Evolutionary conservation across 768 basidiomycete genomes (phyloP), one percentile per base, ranked within the genome.

Genomic region (Rhodotorula graminis): DNA sequence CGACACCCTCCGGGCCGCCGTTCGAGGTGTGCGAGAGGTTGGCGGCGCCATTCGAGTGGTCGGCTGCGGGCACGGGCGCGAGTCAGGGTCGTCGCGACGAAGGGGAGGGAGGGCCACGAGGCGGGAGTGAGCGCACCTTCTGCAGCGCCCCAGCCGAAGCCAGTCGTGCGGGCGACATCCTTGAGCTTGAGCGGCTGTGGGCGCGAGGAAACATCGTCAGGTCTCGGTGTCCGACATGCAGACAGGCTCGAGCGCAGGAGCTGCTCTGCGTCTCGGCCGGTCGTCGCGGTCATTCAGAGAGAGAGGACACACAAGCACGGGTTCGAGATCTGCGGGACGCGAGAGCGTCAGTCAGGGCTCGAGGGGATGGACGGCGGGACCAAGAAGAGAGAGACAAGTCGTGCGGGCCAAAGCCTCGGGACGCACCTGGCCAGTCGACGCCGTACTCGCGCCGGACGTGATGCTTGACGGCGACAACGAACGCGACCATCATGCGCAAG

Each of bases 401-500:
- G 25, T 7, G 3, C 10, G 29, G 1, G 10, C 21, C 5, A 7
- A 6, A n/a, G 0, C 2, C 12, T 8, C 2, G 12, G 0, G 37
- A 15, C 71, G 49, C 44, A 69, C 68, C 72, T 11, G 69, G 64
- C 55, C 64, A 76, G 8, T 76, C 76, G 3, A 33, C 46, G 4
- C 75, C 78, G 52, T 72, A 78, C 59, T 78, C 78, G 29, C 69
- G 40, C 1, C 78, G 47, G 25, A 78, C 71, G 46, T 78, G 78
- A 44, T 77, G 78, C 57, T 77, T 78, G 8, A 72, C 62, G 4
- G 71, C 69, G 12, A 76, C 59, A 27, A 76, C 76, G 33, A 78
- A 76, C 16, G 72, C 77, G 15, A 77, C 76, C 27, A 77, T 44
- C 31, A 77, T 15, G 31, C 76, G 65, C 40, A 78, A 18, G 0